Evolutionary conservation across 768 basidiomycete species (phyloP).

Genomic region (Dioszegia aurantiaca): DNA sequence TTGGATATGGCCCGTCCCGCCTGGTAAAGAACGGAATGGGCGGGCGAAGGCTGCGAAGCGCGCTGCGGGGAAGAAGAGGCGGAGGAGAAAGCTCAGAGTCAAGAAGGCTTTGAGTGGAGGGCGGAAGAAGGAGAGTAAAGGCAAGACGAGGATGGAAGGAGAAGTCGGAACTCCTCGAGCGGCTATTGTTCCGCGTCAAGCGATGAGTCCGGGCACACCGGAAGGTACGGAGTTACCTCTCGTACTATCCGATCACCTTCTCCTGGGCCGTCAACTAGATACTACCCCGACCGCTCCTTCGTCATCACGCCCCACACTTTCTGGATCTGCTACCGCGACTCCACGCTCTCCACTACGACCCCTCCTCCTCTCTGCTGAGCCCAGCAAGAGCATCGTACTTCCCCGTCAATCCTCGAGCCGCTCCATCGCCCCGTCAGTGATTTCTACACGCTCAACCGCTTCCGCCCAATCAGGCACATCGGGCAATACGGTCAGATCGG

Average conservation of each 20-base stretch:
- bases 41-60: not conserved
- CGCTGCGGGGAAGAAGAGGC: not conserved
- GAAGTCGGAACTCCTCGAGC: no score
- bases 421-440: not conserved
- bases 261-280: no score
- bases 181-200: no score
- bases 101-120: not conserved
- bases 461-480: not conserved
- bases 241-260: no score
- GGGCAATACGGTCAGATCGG: no score
- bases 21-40: not conserved
- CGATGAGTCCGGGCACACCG: no score
- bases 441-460: not conserved
- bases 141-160: not conserved
- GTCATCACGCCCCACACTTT: not conserved
- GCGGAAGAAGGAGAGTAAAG: not conserved
- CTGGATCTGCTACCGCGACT: not conserved
- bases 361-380: not conserved
- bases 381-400: not conserved
- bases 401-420: not conserved
- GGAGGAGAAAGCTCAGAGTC: not conserved
- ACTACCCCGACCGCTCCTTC: not conserved
- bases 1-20: slow-evolving; percentile 13
- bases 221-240: no score
- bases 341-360: not conserved